Evolutionary conservation across 1,284 basidiomycete species (phyloP).

Genomic region (Marasmius sp.): DNA sequence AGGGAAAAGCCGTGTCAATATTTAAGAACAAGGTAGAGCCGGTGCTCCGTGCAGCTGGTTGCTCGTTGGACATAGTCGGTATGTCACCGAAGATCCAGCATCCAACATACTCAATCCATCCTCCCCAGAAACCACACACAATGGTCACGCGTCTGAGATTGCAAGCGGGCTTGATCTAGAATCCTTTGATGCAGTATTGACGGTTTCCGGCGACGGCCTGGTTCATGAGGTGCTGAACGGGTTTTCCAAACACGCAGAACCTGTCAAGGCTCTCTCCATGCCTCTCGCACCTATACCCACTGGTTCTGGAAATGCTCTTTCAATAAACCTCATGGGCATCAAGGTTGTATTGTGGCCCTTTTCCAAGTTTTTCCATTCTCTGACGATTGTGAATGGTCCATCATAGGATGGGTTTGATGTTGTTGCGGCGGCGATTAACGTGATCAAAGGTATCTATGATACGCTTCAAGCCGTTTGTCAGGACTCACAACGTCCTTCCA

Average conservation of each 20-base stretch:
- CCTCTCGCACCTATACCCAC: slow-evolving; percentile 88
- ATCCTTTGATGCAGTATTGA: slow-evolving; percentile 75
- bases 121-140: slow-evolving; percentile 66
- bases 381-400: slow-evolving; percentile 4
- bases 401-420: slow-evolving; percentile 73
- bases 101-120: not conserved
- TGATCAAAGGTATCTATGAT: slow-evolving; percentile 74
- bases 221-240: slow-evolving; percentile 94
- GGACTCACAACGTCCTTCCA: slow-evolving; percentile 24
- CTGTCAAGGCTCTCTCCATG: slow-evolving; percentile 68
- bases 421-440: slow-evolving; percentile 76
- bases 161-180: slow-evolving; percentile 57
- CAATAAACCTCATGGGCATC: slow-evolving; percentile 73
- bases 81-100: slow-evolving; percentile 10
- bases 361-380: not conserved
- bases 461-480: not conserved
- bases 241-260: slow-evolving; percentile 72
- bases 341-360: slow-evolving; percentile 36
- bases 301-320: slow-evolving; percentile 83
- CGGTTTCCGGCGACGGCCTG: slow-evolving; percentile 89
- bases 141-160: slow-evolving; percentile 74
- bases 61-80: slow-evolving; percentile 64
- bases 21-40: slow-evolving; percentile 76
- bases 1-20: slow-evolving; percentile 70
- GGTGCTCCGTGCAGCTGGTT: slow-evolving; percentile 78